Conservation (phyloP, 139 green algal genomes). For the Chlorella sp. region DNA sequence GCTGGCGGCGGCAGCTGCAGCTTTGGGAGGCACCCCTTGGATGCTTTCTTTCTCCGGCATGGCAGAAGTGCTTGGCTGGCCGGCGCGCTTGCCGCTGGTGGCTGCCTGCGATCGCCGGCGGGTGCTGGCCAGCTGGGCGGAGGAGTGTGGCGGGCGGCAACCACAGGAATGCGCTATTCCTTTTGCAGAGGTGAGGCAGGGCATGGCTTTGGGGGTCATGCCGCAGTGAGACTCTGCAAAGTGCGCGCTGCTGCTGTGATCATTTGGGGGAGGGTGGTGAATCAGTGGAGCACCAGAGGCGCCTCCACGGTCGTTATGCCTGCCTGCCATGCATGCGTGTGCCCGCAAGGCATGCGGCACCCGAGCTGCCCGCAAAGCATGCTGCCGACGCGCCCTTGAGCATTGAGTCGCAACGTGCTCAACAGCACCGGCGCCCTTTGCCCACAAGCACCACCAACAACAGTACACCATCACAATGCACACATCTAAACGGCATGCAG, state of each 20-base stretch:
- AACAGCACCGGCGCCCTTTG: not conserved
- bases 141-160: slow-evolving; percentile 44
- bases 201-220: not conserved
- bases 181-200: slow-evolving; percentile 72
- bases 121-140: slow-evolving; percentile 79
- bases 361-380: no score
- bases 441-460: not conserved
- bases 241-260: not conserved
- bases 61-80: slow-evolving; percentile 82
- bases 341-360: no score
- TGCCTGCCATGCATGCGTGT: no score
- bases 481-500: not conserved
- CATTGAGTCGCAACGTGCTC: no score
- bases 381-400: no score
- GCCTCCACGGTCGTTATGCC: no score
- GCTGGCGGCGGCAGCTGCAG: slow-evolving; percentile 65
- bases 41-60: slow-evolving; percentile 91
- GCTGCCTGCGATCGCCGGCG: slow-evolving; percentile 70
- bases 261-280: not conserved
- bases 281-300: no score
- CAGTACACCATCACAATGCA: not conserved
- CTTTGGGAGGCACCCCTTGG: slow-evolving; percentile 59
- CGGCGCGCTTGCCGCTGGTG: slow-evolving; percentile 76
- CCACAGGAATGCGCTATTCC: slow-evolving; percentile 80
- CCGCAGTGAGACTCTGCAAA: not conserved